Percentiles rank a stretch among this genome's conserved stretches.
phyloP scores from a whole-genome alignment of 352 stramenopile genomes.

The Pythium folliculosum region DNA sequence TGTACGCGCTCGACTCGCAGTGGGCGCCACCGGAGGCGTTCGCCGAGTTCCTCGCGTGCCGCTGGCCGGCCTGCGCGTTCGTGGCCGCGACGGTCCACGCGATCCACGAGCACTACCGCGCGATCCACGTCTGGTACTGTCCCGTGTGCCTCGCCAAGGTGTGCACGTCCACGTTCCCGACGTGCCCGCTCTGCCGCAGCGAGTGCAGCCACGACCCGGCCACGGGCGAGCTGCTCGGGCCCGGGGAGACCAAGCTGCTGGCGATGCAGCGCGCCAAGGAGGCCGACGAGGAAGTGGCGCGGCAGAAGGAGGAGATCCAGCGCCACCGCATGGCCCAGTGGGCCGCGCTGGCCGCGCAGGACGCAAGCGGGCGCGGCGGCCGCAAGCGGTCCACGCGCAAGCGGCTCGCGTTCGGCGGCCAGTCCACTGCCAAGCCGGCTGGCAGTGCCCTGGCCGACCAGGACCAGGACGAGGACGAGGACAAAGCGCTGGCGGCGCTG shows the following conservation, averaged over 20 bases:
- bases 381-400: constrained; percentile 29
- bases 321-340: constrained; percentile 69
- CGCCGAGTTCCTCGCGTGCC: constrained; percentile 59
- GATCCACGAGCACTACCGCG: constrained; percentile 76
- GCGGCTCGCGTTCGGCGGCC: constrained; percentile 37
- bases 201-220: constrained; percentile 55
- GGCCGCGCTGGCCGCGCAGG: constrained; percentile 43
- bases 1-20: constrained; percentile 78
- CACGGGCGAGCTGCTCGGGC: constrained; percentile 60
- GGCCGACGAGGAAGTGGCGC: constrained; percentile 41
- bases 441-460: background rate
- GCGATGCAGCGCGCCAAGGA: constrained; percentile 46
- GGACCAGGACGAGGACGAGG: constrained; percentile 16
- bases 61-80: constrained; percentile 62
- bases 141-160: constrained; percentile 74
- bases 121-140: constrained; percentile 73
- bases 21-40: constrained; percentile 73
- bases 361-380: constrained; percentile 28
- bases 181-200: constrained; percentile 63
- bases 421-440: background rate
- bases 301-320: constrained; percentile 59
- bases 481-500: constrained; percentile 13
- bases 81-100: constrained; percentile 63
- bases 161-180: constrained; percentile 64
- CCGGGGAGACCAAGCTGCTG: constrained; percentile 57